Evolutionary conservation across 2,329 filamentous ascomycete species (phyloP), one percentile per base, ranked within the genome.

Genomic region (Venturia carpophila): DNA sequence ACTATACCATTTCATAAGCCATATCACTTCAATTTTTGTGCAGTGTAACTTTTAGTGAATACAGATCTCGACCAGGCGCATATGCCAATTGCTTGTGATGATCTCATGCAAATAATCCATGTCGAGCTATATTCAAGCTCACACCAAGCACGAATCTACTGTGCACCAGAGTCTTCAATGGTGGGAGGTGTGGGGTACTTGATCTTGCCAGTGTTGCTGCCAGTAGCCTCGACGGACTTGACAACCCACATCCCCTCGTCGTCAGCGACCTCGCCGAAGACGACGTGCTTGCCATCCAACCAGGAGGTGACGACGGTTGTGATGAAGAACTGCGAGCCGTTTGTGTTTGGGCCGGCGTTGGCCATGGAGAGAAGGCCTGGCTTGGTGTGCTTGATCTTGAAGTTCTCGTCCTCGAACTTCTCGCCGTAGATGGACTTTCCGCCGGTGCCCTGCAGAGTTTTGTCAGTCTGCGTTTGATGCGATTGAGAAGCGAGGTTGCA

Each of bases 321-420:
- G 79, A 88, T 81, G 81, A 88, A 88, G 81, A 89, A 89, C 76
- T 88, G 86, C 67, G 85, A 88, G 74, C 63, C 63, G 63, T 64
- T 64, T 83, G 93, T 97, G 88, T 97, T 96, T 75, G 89, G 89
- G 72, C 92, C 92, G 72, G 92, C 90, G 80, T 96, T 96, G 77
- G 91, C 91, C 91, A 96, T 96, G 79, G 91, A 96, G 71, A 96
- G 84, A 72, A 92, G 84, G 82, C 87, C 89, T 68, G 88, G 87
- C 72, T 82, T 80, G 77, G 77, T 79, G 86, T 96, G 91, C 82
- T 85, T 87, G 71, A 82, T 75, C 68, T 79, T 75, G 84, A 96
- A 95, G 88, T 95, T 96, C 88, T 96, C 91, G 77, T 96, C 91
- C 73, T 86, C 80, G 76, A 96, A 96, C 84, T 93, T 94, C 80